A percentile compares a stretch with the other conserved stretches of the same genome.
These are phyloP conservation scores for Dioscorea zingiberensis DNA, from an alignment of 106 monocot species.

Conservation along the genomic window DNA sequence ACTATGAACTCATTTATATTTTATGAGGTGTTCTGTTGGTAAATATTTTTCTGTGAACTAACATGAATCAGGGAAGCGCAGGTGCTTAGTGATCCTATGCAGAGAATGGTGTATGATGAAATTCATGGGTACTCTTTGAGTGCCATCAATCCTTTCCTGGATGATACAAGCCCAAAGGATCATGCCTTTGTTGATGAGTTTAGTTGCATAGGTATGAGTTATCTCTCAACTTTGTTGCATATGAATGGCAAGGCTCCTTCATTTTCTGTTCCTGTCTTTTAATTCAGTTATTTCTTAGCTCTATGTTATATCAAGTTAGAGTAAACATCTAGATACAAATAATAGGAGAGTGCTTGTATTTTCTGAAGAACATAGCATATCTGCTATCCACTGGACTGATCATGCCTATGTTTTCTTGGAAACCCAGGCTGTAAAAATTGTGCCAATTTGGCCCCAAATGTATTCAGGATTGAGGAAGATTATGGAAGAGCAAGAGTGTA, in stretches of 20 bases:
- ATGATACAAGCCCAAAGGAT: slow-evolving; percentile 63
- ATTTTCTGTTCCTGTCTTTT: not conserved
- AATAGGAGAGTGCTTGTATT: too few species aligned
- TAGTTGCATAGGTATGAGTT: slow-evolving; percentile 84
- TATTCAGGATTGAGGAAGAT: slow-evolving; percentile 87
- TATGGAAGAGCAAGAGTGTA: slow-evolving; percentile 90
- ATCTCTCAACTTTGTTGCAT: not conserved
- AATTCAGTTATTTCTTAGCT: too few species aligned
- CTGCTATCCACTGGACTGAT: not conserved
- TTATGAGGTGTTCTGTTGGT: too few species aligned
- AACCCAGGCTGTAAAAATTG: slow-evolving; percentile 93
- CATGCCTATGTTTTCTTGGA: slow-evolving; percentile 2
- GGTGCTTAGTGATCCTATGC: slow-evolving; percentile 95
- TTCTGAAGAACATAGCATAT: too few species aligned
- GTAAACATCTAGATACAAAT: too few species aligned
- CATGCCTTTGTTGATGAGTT: slow-evolving; percentile 98
- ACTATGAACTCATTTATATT: not conserved
- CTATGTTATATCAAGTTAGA: too few species aligned
- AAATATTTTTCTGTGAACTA: slow-evolving; percentile 1
- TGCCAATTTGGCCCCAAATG: slow-evolving; percentile 69
- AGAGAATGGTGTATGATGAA: slow-evolving; percentile 91
- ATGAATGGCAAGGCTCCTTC: not conserved
- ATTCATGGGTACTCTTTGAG: slow-evolving; percentile 87
- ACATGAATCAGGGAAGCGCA: slow-evolving; percentile 44
- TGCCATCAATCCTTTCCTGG: slow-evolving; percentile 87